Evolutionary conservation across 2,329 filamentous ascomycete species (phyloP).

Genomic region (Botryotinia globosa): DNA sequence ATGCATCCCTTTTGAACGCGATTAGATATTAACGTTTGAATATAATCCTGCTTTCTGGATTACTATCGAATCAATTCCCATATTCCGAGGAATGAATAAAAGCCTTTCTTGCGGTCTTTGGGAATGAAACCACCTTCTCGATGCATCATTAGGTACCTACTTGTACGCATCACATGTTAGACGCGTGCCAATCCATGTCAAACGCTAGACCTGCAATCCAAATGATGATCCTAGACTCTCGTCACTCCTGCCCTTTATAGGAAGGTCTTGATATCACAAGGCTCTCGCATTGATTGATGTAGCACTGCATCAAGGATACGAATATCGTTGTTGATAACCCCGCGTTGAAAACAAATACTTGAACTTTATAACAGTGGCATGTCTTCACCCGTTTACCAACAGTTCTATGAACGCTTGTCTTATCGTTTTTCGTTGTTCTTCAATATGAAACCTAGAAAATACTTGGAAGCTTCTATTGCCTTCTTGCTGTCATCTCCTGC

Average conservation of each 20-base stretch:
- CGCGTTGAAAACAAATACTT: not conserved
- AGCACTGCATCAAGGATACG: conserved; percentile 11
- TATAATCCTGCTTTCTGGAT: not conserved
- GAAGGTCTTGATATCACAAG: conserved; percentile 5
- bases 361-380: not conserved
- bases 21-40: not conserved
- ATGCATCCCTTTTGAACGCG: not conserved
- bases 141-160: not conserved
- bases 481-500: not conserved
- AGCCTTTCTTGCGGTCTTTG: not conserved
- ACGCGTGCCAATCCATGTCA: too few relatives aligned
- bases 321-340: not conserved
- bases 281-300: conserved; percentile 7
- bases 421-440: not conserved
- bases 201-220: not conserved
- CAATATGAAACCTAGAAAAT: not conserved
- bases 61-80: not conserved
- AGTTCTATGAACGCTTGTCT: not conserved
- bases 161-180: not conserved
- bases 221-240: not conserved
- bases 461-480: not conserved
- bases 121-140: not conserved
- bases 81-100: not conserved
- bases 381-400: not conserved
- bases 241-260: not conserved